Conservation (phyloP, 2,329 filamentous ascomycete genomes). For the Diaporthe citri region DNA sequence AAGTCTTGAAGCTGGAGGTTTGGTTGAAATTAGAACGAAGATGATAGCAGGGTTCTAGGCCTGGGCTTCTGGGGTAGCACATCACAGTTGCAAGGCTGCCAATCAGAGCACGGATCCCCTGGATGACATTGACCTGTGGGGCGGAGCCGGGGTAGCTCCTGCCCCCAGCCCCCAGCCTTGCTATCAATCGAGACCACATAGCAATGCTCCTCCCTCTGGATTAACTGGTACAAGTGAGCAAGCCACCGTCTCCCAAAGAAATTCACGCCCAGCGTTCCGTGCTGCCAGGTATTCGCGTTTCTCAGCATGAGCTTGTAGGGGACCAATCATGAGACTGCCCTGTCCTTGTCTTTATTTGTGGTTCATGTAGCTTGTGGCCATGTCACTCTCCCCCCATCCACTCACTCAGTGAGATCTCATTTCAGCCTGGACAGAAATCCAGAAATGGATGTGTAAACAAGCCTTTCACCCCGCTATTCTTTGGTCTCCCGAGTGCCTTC, state of each 20-base stretch:
- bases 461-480: background rate
- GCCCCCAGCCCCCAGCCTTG: conserved; percentile 5
- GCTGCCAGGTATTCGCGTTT: too few species aligned
- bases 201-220: background rate
- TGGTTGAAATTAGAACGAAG: conserved; percentile 10
- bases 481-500: background rate
- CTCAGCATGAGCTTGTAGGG: background rate
- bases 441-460: background rate
- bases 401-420: background rate
- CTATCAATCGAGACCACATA: background rate
- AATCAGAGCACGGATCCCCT: background rate
- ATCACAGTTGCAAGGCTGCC: conserved; percentile 11
- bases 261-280: too few species aligned
- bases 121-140: conserved; percentile 2
- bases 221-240: background rate
- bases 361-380: background rate
- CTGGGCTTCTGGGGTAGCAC: conserved; percentile 13
- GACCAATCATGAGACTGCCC: background rate
- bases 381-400: background rate
- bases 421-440: background rate
- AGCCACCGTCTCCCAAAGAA: too few species aligned
- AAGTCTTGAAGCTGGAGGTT: background rate
- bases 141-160: conserved; percentile 12
- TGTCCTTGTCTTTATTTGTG: background rate
- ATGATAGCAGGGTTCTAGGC: conserved; percentile 18